Base-by-base conservation (phyloP, 768 basidiomycete genomes). In the Solioccasus polychromus region DNA sequence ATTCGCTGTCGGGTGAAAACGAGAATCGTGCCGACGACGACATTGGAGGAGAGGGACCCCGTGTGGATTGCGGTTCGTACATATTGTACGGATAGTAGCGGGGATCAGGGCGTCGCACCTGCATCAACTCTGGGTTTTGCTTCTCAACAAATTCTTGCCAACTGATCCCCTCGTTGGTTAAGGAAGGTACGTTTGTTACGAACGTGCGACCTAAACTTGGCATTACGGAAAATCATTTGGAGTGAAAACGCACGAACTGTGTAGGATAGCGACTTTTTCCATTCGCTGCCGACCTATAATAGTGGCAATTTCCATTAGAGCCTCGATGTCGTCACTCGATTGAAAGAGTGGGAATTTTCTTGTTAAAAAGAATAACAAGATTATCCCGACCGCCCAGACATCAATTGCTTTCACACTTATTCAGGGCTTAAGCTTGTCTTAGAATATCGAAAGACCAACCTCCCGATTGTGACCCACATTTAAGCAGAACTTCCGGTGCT, bases 301-400 rank as follows among this genome's bases (percentile, higher is more conserved):
- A 10, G 81, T 72, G 14, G 91, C 86, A 43, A 97, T 85, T 68
- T 99, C 96, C 85, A 97, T 88, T 17, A 98, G 72, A 6, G 94
- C 96, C 64, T 99, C 95, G 28, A 85, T 78, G 61, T 99, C 96
- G 58, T 98, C 92, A 57, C 79, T 88, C 17, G 93, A 92, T 55
- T 92, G 88, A 69, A 98, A 93, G 23, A 97, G 68, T 2, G 96
- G 96, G 60, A 97, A 99, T 55, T 95, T 96, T 35, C 82, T 79
- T 0, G 85, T 85, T 28, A 99, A 73, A 70, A 97, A 94, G 69
- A 94, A 94, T 6, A 98, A 75, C 0, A 99, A 68, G 42, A 97
- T 96, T 58, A 85, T 83, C 0, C 96, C 96, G 7, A 82, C 90
- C 0, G 94, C 86, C 96, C 96, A 99, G 36, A 98, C 80, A 56